phyloP scores from a whole-genome alignment of 768 basidiomycete genomes.

The Cystobasidiopsis lactophilus region DNA sequence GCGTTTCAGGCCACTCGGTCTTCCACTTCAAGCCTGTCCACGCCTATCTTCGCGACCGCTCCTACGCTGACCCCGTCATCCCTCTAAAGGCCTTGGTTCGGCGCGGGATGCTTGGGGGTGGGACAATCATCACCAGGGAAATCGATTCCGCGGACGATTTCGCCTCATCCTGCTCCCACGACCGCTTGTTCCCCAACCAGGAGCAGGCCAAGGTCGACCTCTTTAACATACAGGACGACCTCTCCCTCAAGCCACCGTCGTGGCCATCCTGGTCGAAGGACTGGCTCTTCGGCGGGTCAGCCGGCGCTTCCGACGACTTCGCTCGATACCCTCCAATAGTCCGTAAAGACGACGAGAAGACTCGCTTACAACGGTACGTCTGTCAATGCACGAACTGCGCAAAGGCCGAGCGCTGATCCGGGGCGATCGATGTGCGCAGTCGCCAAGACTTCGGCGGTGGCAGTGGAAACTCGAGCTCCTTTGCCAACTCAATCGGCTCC shows the following conservation, averaged over 20 bases:
- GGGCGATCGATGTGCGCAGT: too few species aligned
- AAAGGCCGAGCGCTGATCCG: too few species aligned
- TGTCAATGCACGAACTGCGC: too few species aligned
- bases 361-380: too few species aligned
- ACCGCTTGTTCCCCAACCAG: background rate
- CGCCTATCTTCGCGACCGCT: conserved; percentile 4
- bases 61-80: background rate
- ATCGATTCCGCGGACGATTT: background rate
- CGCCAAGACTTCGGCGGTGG: conserved; percentile 20
- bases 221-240: too few species aligned
- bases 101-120: background rate
- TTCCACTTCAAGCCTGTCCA: conserved; percentile 37
- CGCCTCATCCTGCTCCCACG: background rate
- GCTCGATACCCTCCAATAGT: too few species aligned
- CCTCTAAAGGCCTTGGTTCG: background rate
- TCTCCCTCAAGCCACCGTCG: too few species aligned
- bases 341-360: too few species aligned
- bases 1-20: conserved; percentile 51
- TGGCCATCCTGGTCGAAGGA: too few species aligned
- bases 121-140: background rate
- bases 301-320: too few species aligned
- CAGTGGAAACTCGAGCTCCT: conserved; percentile 32
- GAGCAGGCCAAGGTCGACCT: too few species aligned
- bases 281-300: too few species aligned
- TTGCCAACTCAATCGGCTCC: conserved; percentile 43